These are phyloP conservation scores for Castanea crenata DNA, from an alignment of 306 rosid genomes.

Conservation along the genomic window DNA sequence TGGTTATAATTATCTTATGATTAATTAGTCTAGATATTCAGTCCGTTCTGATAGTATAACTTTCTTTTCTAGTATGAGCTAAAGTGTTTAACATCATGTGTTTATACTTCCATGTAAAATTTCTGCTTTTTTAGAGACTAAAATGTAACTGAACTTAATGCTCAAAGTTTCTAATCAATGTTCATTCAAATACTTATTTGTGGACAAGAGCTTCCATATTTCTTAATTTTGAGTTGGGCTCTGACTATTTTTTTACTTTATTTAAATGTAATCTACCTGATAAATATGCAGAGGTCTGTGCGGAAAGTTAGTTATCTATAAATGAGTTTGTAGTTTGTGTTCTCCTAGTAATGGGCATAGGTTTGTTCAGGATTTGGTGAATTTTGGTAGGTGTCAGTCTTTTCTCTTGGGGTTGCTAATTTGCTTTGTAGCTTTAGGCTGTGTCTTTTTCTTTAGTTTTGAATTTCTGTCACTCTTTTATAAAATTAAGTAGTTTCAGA, in stretches of 20 bases:
- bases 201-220: background rate
- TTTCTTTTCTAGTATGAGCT: too few species aligned
- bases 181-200: background rate
- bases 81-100: too few species aligned
- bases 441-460: background rate
- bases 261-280: background rate
- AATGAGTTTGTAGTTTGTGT: background rate
- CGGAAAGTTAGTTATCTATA: background rate
- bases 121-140: too few species aligned
- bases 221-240: background rate
- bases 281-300: background rate
- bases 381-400: background rate
- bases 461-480: background rate
- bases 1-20: too few species aligned
- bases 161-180: too few species aligned
- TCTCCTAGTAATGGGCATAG: background rate
- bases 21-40: too few species aligned
- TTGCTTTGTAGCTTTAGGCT: background rate
- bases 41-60: too few species aligned
- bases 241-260: background rate
- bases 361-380: background rate
- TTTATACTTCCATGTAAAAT: too few species aligned
- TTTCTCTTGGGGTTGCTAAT: background rate
- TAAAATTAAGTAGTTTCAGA: slow-evolving; percentile 11
- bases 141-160: too few species aligned